Conservation (phyloP, 176 grass and related monocot species). For the Eragrostis curvula region DNA sequence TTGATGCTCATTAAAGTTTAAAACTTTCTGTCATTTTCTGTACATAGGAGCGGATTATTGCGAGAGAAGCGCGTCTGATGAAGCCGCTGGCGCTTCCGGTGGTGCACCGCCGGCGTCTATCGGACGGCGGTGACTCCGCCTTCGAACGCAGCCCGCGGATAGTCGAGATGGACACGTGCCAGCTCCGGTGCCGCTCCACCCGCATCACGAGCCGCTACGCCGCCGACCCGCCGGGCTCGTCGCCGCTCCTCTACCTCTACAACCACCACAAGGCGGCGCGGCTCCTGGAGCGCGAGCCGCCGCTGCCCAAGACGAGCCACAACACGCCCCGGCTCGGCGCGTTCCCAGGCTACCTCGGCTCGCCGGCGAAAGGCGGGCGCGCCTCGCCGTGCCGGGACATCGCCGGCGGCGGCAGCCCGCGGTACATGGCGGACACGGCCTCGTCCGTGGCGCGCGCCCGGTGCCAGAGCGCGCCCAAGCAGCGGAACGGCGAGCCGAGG, state of each 20-base stretch:
- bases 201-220: conserved; percentile 42
- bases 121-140: conserved; percentile 47
- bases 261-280: conserved; percentile 19
- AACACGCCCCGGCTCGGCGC: conserved; percentile 60
- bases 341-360: conserved; percentile 24
- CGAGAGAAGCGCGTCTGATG: background rate
- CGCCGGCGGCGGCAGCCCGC: conserved; percentile 41
- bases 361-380: conserved; percentile 44
- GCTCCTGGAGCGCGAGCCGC: conserved; percentile 6
- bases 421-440: conserved; percentile 86
- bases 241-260: conserved; percentile 44
- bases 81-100: conserved; percentile 9
- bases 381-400: conserved; percentile 8
- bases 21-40: background rate
- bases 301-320: conserved; percentile 52
- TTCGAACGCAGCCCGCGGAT: conserved; percentile 77
- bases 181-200: conserved; percentile 53
- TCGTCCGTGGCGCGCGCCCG: conserved; percentile 76
- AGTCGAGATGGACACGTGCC: conserved; percentile 90
- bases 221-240: conserved; percentile 3
- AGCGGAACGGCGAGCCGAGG: conserved; percentile 33
- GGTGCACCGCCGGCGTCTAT: conserved; percentile 55
- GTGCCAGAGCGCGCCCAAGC: conserved; percentile 70
- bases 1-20: background rate
- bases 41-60: conserved; percentile 48